Percentiles rank a stretch among this genome's conserved stretches.
Evolutionary conservation across 306 rosid genomes (phyloP).

Genomic region (Citrullus mucosospermus): DNA sequence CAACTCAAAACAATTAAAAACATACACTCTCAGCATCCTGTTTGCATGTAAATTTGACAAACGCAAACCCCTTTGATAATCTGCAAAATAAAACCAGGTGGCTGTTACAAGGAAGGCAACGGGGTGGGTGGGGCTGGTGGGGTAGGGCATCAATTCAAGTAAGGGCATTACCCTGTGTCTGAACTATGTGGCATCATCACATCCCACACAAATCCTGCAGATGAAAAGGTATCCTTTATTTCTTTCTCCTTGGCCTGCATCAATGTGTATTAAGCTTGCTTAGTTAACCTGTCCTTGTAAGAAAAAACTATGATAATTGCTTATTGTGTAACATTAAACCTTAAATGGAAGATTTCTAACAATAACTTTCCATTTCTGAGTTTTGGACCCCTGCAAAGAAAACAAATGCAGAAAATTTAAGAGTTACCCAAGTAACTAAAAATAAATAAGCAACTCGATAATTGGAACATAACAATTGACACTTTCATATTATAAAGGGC

Average conservation of each 20-base stretch:
- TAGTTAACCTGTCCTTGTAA: constrained; percentile 13
- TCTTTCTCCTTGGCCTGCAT: constrained; percentile 62
- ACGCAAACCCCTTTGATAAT: constrained; percentile 82
- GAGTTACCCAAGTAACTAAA: constrained; percentile 6
- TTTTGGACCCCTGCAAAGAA: constrained; percentile 71
- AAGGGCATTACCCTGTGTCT: constrained; percentile 47
- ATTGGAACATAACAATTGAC: not conserved
- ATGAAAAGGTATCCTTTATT: constrained; percentile 44
- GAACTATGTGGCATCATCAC: constrained; percentile 56
- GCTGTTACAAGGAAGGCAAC: not conserved
- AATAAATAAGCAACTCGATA: not conserved
- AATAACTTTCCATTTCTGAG: constrained; percentile 90
- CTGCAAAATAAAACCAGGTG: constrained; percentile 34
- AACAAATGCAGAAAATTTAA: constrained; percentile 12
- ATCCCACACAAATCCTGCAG: constrained; percentile 92
- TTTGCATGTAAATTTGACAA: constrained; percentile 80
- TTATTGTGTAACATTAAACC: constrained; percentile 31
- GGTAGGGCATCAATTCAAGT: not conserved
- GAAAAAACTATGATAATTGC: not conserved
- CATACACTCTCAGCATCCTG: constrained; percentile 76
- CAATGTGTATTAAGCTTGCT: constrained; percentile 19
- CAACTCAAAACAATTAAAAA: constrained; percentile 9
- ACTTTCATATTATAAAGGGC: not conserved
- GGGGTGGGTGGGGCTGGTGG: not conserved
- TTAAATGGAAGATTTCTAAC: constrained; percentile 86